Conservation (phyloP, 805 yeast genomes). For the Phaffomyces opuntiae region DNA sequence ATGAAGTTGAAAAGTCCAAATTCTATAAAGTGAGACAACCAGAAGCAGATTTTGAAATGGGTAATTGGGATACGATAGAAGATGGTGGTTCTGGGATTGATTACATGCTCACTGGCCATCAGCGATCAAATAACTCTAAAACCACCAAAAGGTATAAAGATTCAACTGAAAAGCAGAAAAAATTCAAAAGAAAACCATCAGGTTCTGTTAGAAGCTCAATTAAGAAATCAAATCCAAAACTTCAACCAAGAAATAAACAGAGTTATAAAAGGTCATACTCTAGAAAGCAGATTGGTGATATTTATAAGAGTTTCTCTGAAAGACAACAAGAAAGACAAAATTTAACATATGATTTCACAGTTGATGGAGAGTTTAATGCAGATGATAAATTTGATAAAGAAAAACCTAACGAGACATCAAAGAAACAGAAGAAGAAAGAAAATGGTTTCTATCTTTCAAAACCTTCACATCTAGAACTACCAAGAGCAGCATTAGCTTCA, state of each 20-base stretch:
- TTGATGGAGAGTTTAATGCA: not conserved
- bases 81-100: constrained; percentile 6
- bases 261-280: too few species aligned
- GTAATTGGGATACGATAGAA: constrained; percentile 7
- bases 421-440: not conserved
- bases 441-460: constrained; percentile 3
- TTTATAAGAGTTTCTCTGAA: too few species aligned
- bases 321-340: not conserved
- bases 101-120: constrained; percentile 10
- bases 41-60: not conserved
- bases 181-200: constrained; percentile 2
- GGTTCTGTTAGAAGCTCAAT: not conserved
- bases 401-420: too few species aligned
- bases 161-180: not conserved
- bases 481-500: constrained; percentile 14
- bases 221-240: not conserved
- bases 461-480: constrained; percentile 11
- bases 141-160: too few species aligned
- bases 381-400: not conserved
- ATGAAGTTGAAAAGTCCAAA: not conserved
- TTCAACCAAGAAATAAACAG: too few species aligned
- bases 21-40: not conserved
- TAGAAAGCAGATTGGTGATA: too few species aligned
- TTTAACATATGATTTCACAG: not conserved
- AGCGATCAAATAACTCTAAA: not conserved